Base-by-base conservation (phyloP, 2,329 filamentous ascomycete species). In the Aspergillus bombycis region DNA sequence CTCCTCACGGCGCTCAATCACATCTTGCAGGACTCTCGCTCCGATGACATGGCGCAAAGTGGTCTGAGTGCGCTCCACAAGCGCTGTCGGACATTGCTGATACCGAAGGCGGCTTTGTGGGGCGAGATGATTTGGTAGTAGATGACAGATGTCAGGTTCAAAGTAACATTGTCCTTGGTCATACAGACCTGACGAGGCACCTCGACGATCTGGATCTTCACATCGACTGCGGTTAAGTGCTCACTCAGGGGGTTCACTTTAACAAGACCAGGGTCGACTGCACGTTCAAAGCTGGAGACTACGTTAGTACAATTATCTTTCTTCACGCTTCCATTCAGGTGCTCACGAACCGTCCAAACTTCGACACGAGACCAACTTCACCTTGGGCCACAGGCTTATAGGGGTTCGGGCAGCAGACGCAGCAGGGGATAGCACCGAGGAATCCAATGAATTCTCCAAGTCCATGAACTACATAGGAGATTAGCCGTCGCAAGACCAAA, bases 81-180 rank as follows among this genome's bases (percentile, higher is more conserved):
- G 91, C n/a, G 95, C 95, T 96, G 93, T 71, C 91, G 91, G 65
- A 99, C 91, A 78, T 98, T 95, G 80, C 90, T 86, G 78, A 99
- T 97, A 70, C 95, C 95, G 77, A 98, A 99, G 64, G 95, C 94
- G 63, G 94, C 93, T 82, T 96, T 97, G 86, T 98, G 94, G 1
- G 95, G 95, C 32, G 91, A 91, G 61, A 90, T 91, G 75, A 99
- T 94, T 85, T 97, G 94, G 84, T 99, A 99, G 86, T 99, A 99
- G 82, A 99, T 97, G 77, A 99, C 95, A 7, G 92, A 96, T 55
- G 94, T 98, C 70, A 99, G 85, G 72, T 94, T 90, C 48, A 99
- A 85, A 53, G 92, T 96, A 67, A 98, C 95, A 74, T 99, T 99
- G 85, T 99, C 95, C 83, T 98, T 98, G 78, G 95, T 99, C 94